Evolutionary conservation across 176 grass and related monocot genomes (phyloP).

Genomic region (Aegilops sharonensis): DNA sequence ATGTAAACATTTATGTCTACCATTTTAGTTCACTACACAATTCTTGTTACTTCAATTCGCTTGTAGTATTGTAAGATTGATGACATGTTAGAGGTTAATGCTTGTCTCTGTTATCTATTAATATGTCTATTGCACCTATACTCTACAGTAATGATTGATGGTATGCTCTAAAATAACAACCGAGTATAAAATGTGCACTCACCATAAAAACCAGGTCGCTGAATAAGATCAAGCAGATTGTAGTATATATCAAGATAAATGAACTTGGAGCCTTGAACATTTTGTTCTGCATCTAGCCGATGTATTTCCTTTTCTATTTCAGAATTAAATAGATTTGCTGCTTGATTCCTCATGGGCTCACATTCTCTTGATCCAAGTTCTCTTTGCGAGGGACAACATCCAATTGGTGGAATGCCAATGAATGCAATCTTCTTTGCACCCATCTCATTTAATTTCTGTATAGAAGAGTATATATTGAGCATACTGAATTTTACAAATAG

Average conservation of each 20-base stretch:
- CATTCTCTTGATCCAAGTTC: constrained; percentile 38
- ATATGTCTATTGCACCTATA: background rate
- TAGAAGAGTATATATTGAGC: background rate
- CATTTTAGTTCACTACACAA: background rate
- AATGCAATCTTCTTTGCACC: constrained; percentile 60
- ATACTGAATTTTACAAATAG: background rate
- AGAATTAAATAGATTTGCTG: constrained; percentile 44
- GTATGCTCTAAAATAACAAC: background rate
- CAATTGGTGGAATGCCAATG: constrained; percentile 61
- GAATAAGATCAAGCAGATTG: constrained; percentile 45
- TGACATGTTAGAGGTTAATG: background rate
- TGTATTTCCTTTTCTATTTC: constrained; percentile 30
- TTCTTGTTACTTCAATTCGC: background rate
- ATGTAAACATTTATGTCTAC: background rate
- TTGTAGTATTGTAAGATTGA: background rate
- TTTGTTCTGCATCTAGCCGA: constrained; percentile 18
- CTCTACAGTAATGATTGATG: background rate
- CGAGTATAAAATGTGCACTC: background rate
- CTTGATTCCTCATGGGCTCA: constrained; percentile 48
- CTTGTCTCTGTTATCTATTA: background rate
- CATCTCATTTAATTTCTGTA: constrained; percentile 44
- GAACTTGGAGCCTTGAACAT: constrained; percentile 19
- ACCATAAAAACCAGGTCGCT: constrained; percentile 37
- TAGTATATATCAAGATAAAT: constrained; percentile 61
- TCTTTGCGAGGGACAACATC: constrained; percentile 62